Evolutionary conservation across 2,329 filamentous ascomycete genomes (phyloP).

Genomic region (Colletotrichum gloeosporioides): DNA sequence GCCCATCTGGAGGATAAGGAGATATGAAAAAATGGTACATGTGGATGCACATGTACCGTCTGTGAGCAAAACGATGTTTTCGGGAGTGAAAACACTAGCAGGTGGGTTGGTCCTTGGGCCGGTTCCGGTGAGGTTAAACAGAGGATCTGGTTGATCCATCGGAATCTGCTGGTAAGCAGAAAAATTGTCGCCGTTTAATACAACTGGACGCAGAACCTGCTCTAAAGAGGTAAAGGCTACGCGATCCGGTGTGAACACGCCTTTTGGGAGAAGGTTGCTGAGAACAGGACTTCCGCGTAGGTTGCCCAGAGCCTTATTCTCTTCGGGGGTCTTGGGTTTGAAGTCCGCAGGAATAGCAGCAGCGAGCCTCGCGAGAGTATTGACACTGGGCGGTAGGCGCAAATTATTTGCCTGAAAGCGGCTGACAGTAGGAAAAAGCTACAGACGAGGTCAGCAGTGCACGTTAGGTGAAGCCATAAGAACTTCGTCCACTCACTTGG

Average conservation of each 20-base stretch:
- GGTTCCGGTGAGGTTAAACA: slow-evolving; percentile 48
- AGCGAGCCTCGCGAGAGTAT: slow-evolving; percentile 45
- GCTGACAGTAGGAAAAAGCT: slow-evolving; percentile 55
- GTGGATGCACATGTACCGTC: slow-evolving; percentile 61
- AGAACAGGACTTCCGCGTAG: slow-evolving; percentile 48
- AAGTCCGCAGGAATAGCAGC: slow-evolving; percentile 30
- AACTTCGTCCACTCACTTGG: slow-evolving; percentile 38
- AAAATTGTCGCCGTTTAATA: slow-evolving; percentile 52
- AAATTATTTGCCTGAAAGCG: slow-evolving; percentile 57
- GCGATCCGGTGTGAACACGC: slow-evolving; percentile 51
- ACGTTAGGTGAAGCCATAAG: slow-evolving; percentile 41
- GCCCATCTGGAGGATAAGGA: slow-evolving; percentile 55
- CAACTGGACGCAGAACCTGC: slow-evolving; percentile 36
- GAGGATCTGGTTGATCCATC: slow-evolving; percentile 33
- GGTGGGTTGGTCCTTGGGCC: slow-evolving; percentile 43
- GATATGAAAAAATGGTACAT: slow-evolving; percentile 60
- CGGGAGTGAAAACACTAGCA: slow-evolving; percentile 51
- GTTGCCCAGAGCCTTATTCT: slow-evolving; percentile 50
- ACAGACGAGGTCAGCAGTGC: neutral
- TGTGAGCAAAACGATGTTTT: slow-evolving; percentile 58
- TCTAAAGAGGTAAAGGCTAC: slow-evolving; percentile 31
- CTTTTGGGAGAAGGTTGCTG: slow-evolving; percentile 48
- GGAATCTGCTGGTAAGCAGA: slow-evolving; percentile 51
- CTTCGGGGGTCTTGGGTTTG: slow-evolving; percentile 38
- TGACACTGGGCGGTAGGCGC: slow-evolving; percentile 52